Base-by-base conservation (phyloP, 805 yeast genomes). In the Torulaspora indica region DNA sequence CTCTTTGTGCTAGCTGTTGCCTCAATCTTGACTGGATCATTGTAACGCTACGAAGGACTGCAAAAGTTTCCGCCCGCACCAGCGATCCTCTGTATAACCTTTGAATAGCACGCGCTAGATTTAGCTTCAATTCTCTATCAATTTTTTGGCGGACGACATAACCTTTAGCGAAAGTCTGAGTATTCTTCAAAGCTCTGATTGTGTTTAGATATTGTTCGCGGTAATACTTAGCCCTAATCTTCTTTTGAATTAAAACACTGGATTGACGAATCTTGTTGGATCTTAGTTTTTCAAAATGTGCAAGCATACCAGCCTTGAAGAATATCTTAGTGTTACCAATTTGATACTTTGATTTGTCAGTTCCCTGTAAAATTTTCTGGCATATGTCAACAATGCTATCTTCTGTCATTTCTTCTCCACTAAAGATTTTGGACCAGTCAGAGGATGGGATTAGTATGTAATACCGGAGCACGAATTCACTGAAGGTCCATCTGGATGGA, bases 241-340 rank as follows among this genome's bases (percentile, higher is more conserved):
- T 78, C 75, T 87, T 88, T 69, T 93, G 98, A 51, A 91, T 82
- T 67, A 83, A 69, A 7, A 80, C 81, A 3, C 96, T 96, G 38
- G 95, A 81, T 38, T 70, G 75, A 57, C 76, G 76, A 47, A 89
- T 75, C 57, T 87, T 85, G 49, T 82, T 85, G 15, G 87, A 71
- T 65, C 98, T 80, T 57, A 83, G 67, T 52, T 87, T 87, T 67
- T 91, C 98, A 56, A 91, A 74, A 52, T 79, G 80, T 3, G 98
- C 98, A 64, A 93, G 74, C 83, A 91, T 85, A 61, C 98, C 98
- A 22, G 98, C 97, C 60, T 95, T 84, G 72, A 91, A 87, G 70
- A 91, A 91, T 45, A 91, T 87, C 69, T 93, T 91, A 31, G 95
- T 85, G 60, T 85, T 79, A 69, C 98, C 98, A 46, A 86, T 73